Conservation (phyloP, 2,329 filamentous ascomycete species). For the Meredithiella fracta region DNA sequence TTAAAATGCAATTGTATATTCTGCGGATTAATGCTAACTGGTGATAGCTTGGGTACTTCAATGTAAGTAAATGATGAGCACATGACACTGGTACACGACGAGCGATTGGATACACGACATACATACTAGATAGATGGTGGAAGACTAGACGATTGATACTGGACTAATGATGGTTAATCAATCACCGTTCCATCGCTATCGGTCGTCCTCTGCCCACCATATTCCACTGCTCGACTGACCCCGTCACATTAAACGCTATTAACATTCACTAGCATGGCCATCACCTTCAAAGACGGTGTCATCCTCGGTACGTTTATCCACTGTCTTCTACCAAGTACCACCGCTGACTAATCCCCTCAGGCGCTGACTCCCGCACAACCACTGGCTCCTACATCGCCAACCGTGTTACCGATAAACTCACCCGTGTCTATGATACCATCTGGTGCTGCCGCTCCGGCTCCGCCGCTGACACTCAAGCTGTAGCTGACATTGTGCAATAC, state of each 20-base stretch:
- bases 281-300: slow-evolving; percentile 96
- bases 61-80: slow-evolving; percentile 51
- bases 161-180: neutral
- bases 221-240: no score
- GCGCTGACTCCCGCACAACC: slow-evolving; percentile 92
- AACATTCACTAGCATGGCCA: slow-evolving; percentile 60
- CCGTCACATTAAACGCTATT: no score
- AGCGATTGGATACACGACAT: slow-evolving; percentile 14
- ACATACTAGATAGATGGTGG: neutral
- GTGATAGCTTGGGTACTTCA: slow-evolving; percentile 72
- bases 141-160: no score
- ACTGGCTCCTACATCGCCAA: slow-evolving; percentile 98
- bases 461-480: slow-evolving; percentile 91
- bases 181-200: no score
- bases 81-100: neutral
- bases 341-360: slow-evolving; percentile 23
- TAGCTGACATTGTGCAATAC: slow-evolving; percentile 95
- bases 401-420: slow-evolving; percentile 97
- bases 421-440: slow-evolving; percentile 94
- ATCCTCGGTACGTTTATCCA: slow-evolving; percentile 52
- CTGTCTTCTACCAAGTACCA: no score
- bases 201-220: no score
- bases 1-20: slow-evolving; percentile 17
- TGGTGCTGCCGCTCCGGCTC: slow-evolving; percentile 99
- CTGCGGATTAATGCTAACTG: slow-evolving; percentile 21